phyloP scores from a whole-genome alignment of 2,329 filamentous ascomycete species.

The Nannizziopsis arthrosporioides region DNA sequence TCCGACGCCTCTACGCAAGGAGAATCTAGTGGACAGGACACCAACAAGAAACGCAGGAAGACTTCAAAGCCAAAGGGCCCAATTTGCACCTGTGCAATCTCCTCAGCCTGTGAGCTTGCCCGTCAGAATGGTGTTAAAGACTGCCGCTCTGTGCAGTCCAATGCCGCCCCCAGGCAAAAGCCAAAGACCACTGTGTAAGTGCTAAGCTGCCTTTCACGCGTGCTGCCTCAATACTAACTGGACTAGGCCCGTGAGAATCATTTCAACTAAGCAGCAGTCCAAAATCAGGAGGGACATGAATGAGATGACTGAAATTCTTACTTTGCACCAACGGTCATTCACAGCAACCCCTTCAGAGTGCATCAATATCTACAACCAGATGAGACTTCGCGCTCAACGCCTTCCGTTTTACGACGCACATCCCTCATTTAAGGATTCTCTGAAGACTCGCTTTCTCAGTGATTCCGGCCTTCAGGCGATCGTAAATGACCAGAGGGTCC shows the following conservation, averaged over 20 bases:
- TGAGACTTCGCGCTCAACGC: constrained; percentile 12
- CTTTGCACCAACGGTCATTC: neutral
- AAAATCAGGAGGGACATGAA: constrained; percentile 4
- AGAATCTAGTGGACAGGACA: no score
- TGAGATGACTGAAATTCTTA: constrained; percentile 10
- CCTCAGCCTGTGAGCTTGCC: constrained; percentile 9
- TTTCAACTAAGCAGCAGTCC: constrained; percentile 6
- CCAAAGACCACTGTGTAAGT: neutral
- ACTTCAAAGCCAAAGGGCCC: neutral
- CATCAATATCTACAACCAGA: constrained; percentile 2
- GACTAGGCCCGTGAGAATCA: neutral
- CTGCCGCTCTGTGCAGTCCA: constrained; percentile 8
- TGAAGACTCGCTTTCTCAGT: constrained; percentile 12
- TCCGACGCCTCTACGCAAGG: no score
- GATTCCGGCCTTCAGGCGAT: constrained; percentile 14
- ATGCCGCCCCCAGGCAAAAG: constrained; percentile 2
- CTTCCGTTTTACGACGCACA: constrained; percentile 10
- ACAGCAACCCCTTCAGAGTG: neutral
- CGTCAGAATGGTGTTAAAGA: constrained; percentile 12
- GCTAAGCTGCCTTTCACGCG: neutral
- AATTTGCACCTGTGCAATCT: constrained; percentile 14
- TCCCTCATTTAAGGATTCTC: neutral
- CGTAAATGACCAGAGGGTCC: neutral
- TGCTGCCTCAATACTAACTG: neutral
- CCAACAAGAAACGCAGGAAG: neutral